Conservation (phyloP, 2,329 filamentous ascomycete genomes). For the Pseudogymnoascus verrucosus region DNA sequence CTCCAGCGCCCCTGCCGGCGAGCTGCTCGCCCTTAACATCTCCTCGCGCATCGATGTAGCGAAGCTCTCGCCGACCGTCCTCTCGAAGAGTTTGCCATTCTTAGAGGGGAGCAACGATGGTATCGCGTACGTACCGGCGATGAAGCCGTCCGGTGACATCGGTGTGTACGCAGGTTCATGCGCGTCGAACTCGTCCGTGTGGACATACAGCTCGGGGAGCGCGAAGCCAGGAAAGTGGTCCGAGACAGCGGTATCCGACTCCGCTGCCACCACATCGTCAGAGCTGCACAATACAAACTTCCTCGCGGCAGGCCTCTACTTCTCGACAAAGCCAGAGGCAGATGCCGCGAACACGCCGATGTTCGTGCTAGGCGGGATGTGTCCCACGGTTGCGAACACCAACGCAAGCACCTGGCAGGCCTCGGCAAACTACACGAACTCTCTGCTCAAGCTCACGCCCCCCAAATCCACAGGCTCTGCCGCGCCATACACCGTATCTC, state of each 20-base stretch:
- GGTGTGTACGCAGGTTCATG: conserved; percentile 71
- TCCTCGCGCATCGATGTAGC: conserved; percentile 47
- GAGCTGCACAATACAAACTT: conserved; percentile 43
- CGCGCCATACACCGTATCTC: conserved; percentile 35
- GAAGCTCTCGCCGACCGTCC: conserved; percentile 40
- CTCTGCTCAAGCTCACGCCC: conserved; percentile 62
- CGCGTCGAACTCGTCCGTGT: conserved; percentile 49
- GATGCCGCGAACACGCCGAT: conserved; percentile 26
- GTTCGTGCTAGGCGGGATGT: conserved; percentile 77
- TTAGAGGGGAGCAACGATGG: conserved; percentile 38
- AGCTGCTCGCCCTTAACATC: conserved; percentile 59
- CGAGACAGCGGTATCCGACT: conserved; percentile 41
- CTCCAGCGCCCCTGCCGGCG: conserved; percentile 27
- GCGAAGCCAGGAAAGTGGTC: conserved; percentile 41
- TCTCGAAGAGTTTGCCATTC: conserved; percentile 52
- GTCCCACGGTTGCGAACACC: conserved; percentile 44
- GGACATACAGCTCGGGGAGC: conserved; percentile 51
- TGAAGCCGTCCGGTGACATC: conserved; percentile 61
- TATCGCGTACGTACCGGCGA: conserved; percentile 57
- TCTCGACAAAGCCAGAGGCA: conserved; percentile 23
- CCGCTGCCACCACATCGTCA: conserved; percentile 27
- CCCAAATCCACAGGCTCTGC: conserved; percentile 29
- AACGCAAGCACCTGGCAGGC: conserved; percentile 52
- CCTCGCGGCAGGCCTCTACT: conserved; percentile 39
- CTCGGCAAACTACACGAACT: conserved; percentile 68